Base-by-base conservation (phyloP, 495 filamentous ascomycete genomes). In the Lasiosphaeris hirsuta region DNA sequence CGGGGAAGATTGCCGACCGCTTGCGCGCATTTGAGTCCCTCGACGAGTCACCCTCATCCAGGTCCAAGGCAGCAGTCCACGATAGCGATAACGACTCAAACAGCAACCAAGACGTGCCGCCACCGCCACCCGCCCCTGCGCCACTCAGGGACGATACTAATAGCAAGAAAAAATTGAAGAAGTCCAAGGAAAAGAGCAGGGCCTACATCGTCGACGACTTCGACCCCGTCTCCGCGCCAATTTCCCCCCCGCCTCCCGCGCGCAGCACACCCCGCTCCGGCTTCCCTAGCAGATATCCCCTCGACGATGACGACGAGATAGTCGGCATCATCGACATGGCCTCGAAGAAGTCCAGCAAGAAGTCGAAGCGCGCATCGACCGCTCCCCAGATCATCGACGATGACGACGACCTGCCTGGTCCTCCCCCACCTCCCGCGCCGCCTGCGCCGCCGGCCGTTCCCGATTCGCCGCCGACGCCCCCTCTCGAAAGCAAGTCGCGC, bases 11-110 rank as follows among this genome's bases (percentile, higher is more conserved):
- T 68, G 73, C 78, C 42, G 76, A 81, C 43, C 73, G 72, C 53
- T 70, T 82, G 37, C 76, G 72, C 64, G 75, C 80, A 36, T 84
- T 81, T 63, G 77, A 82, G 68, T 63, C 72, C 42, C 57, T 66
- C 49, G 65, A 75, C 79, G 61, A 78, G 23, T 30, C 23, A 5
- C 23, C 23, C 23, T 30, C 23, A 30, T 5, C 23, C 70, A 59
- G 78, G 75, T 51, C 55, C 51, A 45, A 58, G 34, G 30, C 48
- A 45, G 41, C 42, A 40, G 37, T 40, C 17, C 17, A 10, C 14
- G 63, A 80, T 84, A 66, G 74, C 53, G 47, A 53, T 35, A 53
- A 41, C 43, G 56, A 8, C 36, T 34, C 51, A 43, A 61, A 72
- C 80, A 59, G 75, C 72, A 58, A 78, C 75, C 13, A 37, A 38